phyloP scores from a whole-genome alignment of 176 grass and related monocot genomes.

The Eragrostis nindensis region DNA sequence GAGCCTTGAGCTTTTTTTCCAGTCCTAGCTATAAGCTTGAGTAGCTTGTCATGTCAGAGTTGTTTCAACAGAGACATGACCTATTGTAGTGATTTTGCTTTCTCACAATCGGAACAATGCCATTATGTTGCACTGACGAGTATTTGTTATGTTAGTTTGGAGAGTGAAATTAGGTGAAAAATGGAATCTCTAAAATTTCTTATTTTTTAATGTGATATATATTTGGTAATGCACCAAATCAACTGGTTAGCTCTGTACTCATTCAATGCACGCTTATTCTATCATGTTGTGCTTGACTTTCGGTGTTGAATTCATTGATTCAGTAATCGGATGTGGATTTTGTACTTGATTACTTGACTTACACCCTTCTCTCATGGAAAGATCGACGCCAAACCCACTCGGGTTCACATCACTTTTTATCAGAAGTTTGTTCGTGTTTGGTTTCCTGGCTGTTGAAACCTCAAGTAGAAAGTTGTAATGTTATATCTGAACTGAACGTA shows the following conservation, averaged over 20 bases:
- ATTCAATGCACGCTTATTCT: not conserved
- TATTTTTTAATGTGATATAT: not conserved
- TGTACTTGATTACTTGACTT: not conserved
- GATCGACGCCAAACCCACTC: too few relatives aligned
- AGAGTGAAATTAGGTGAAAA: not conserved
- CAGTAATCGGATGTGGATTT: not conserved
- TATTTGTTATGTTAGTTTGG: too few relatives aligned
- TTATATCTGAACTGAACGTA: not conserved
- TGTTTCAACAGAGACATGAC: not conserved
- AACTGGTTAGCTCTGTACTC: not conserved
- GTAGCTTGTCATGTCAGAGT: not conserved
- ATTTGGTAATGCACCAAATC: slow-evolving; percentile 9
- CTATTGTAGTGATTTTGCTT: not conserved
- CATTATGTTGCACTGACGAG: too few relatives aligned
- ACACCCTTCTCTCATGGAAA: too few relatives aligned
- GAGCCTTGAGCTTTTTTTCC: too few relatives aligned
- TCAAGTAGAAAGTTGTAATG: slow-evolving; percentile 3
- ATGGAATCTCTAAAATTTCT: not conserved
- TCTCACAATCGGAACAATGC: not conserved
- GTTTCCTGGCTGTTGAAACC: slow-evolving; percentile 18
- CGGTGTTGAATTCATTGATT: not conserved
- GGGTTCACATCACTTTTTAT: too few relatives aligned
- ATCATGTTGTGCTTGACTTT: not conserved
- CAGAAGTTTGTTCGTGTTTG: not conserved
- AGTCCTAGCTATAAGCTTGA: not conserved